Evolutionary conservation across 2,329 filamentous ascomycete genomes (phyloP), one percentile per base, ranked within the genome.

Genomic region (Beauveria caledonica): DNA sequence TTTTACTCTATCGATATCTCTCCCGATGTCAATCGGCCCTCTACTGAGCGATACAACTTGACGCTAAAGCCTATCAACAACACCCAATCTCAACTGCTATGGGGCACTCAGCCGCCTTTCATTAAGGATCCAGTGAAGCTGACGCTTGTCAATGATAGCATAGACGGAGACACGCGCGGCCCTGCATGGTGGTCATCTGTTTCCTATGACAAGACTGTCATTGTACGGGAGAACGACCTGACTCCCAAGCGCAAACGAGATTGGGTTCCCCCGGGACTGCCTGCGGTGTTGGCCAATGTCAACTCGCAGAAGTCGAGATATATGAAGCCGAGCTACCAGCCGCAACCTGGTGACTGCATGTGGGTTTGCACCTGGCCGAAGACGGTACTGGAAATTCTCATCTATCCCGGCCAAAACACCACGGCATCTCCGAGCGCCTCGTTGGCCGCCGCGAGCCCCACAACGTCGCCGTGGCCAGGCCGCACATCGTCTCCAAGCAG

Each of bases 351-450:
- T 2, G 81, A 84, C 51, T 79, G 72, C 61, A 78, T 80, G 1
- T 86, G 83, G 83, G 75, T 85, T 23, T 86, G 83, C 67, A 79
- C 74, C 2, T 86, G 83, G 82, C 79, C 81, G 2, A 73, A 77
- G 29, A 84, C 81, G 0, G 73, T 76, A 3, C 72, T 85, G 5
- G 81, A 85, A 56, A 69, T 84, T 3, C 83, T 84, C 64, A 80
- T 86, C 45, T 86, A 84, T 63, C 76, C 81, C 1, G 71, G 73
- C 25, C 79, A 84, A 64, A 82, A 80, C 65, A 76, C 73, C 58
- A 81, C 76, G 64, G 69, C 69, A 8, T 50, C 60, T 3, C 3
- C 57, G 21, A 45, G 40, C 45, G n/a, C 60, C 8, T 19, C 53
- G 7, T 36, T 61, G 8, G 52, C 64, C 27, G 7, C 23, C 21